phyloP scores from a whole-genome alignment of 2,329 filamentous ascomycete species.

The Epichloe gansuensis region DNA sequence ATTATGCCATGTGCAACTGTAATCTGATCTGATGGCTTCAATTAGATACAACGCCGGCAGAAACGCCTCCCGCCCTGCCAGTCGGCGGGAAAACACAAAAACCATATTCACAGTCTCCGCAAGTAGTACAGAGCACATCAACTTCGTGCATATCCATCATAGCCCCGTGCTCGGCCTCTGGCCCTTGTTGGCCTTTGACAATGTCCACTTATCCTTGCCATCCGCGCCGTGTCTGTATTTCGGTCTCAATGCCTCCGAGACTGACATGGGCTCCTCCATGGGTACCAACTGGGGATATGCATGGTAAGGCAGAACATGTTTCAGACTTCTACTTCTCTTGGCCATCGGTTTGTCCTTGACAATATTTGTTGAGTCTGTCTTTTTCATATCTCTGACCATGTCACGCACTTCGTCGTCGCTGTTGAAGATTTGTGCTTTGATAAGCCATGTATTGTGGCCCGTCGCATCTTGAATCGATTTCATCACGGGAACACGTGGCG shows the following conservation, averaged over 20 bases:
- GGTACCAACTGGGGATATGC: slow-evolving; percentile 21
- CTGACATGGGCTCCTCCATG: slow-evolving; percentile 23
- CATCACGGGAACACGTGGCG: slow-evolving; percentile 68
- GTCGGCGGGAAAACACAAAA: too few species aligned
- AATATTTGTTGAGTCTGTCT: slow-evolving; percentile 14
- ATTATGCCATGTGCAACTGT: too few species aligned
- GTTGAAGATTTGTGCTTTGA: slow-evolving; percentile 73
- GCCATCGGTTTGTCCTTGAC: slow-evolving; percentile 14
- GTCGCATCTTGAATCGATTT: slow-evolving; percentile 44
- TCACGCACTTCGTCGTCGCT: slow-evolving; percentile 62
- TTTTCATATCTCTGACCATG: slow-evolving; percentile 51
- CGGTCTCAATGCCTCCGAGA: slow-evolving; percentile 21
- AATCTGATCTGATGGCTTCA: too few species aligned
- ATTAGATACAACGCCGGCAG: too few species aligned
- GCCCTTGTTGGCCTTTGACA: slow-evolving; percentile 13
- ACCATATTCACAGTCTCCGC: too few species aligned
- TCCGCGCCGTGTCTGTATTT: slow-evolving; percentile 12
- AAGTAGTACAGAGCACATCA: background rate
- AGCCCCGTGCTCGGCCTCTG: slow-evolving; percentile 15
- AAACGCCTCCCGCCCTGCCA: too few species aligned
- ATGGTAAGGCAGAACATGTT: slow-evolving; percentile 25
- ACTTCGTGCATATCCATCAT: slow-evolving; percentile 3
- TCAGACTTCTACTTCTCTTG: slow-evolving; percentile 15
- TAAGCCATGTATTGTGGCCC: slow-evolving; percentile 44
- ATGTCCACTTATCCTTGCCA: slow-evolving; percentile 15